A percentile compares a stretch with the other conserved stretches of the same genome.
Evolutionary conservation across 495 filamentous ascomycete genomes (phyloP).

Genomic region (Neurospora sublineolata): DNA sequence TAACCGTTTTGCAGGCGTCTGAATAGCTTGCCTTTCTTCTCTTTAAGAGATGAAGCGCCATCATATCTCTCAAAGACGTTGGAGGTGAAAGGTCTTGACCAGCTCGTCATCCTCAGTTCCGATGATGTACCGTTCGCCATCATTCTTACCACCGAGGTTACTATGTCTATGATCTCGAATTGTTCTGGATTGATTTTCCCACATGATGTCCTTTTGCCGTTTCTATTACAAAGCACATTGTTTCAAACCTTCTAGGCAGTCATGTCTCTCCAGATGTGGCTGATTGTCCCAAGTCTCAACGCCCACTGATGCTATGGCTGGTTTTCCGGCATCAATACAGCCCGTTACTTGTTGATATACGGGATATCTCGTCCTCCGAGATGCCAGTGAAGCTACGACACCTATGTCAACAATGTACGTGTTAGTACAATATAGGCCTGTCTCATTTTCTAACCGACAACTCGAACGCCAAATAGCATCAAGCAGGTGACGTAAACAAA

Average conservation of each 20-base stretch:
- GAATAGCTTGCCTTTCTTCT: constrained; percentile 5
- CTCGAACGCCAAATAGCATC: neutral
- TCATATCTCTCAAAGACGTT: neutral
- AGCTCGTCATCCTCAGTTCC: neutral
- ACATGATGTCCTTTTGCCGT: neutral
- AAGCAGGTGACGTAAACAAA: neutral
- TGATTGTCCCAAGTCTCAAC: neutral
- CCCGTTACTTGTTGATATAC: neutral
- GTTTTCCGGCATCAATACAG: neutral
- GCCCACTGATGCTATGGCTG: neutral
- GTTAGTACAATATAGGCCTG: neutral
- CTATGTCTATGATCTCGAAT: neutral
- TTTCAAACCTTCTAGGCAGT: neutral
- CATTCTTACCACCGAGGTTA: neutral
- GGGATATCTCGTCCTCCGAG: neutral
- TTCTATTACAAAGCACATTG: neutral
- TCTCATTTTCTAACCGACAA: neutral
- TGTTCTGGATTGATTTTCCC: neutral
- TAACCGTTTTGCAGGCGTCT: constrained; percentile 1
- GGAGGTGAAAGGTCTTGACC: neutral
- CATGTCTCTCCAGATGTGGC: neutral
- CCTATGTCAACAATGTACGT: neutral
- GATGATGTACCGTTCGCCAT: neutral
- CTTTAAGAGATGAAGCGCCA: constrained; percentile 10
- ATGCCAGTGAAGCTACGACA: neutral